Conservation (phyloP, 1,139 yeast species). For the Tardiomyces digboiensis region DNA sequence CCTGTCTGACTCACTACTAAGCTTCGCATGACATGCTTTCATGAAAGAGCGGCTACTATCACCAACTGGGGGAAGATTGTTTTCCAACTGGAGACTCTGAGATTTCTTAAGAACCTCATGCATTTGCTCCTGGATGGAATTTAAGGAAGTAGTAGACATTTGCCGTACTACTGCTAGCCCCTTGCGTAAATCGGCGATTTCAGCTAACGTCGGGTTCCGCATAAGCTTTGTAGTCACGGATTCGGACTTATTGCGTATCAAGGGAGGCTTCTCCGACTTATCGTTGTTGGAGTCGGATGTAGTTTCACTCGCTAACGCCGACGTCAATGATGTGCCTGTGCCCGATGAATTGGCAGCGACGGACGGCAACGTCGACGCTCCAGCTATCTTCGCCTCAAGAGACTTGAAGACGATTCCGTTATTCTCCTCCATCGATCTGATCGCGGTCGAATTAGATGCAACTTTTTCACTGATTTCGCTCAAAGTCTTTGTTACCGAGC, state of each 20-base stretch:
- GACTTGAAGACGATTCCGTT: neutral
- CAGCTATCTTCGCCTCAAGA: neutral
- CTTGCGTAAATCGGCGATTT: slow-evolving; percentile 29
- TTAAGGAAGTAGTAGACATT: slow-evolving; percentile 39
- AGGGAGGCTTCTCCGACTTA: too few relatives aligned
- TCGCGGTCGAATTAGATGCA: slow-evolving; percentile 5
- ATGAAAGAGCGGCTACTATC: slow-evolving; percentile 57
- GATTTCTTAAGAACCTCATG: slow-evolving; percentile 38
- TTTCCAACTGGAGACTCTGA: slow-evolving; percentile 34
- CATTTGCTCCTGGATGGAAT: slow-evolving; percentile 36
- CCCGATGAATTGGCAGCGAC: too few relatives aligned
- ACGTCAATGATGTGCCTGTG: too few relatives aligned
- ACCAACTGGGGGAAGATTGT: slow-evolving; percentile 30
- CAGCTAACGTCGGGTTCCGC: slow-evolving; percentile 1
- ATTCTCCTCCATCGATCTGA: neutral
- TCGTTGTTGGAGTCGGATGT: too few relatives aligned
- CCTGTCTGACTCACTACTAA: slow-evolving; percentile 69
- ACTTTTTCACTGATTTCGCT: slow-evolving; percentile 30
- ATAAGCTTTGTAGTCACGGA: neutral
- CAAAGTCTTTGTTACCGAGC: slow-evolving; percentile 21
- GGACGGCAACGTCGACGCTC: too few relatives aligned
- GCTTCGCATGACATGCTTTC: slow-evolving; percentile 63
- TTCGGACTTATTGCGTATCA: neutral
- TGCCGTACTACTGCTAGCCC: slow-evolving; percentile 62
- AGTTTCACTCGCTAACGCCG: too few relatives aligned